Evolutionary conservation across 2,329 filamentous ascomycete genomes (phyloP), one percentile per base, ranked within the genome.

Genomic region (Gnomoniopsis smithogilvyi): DNA sequence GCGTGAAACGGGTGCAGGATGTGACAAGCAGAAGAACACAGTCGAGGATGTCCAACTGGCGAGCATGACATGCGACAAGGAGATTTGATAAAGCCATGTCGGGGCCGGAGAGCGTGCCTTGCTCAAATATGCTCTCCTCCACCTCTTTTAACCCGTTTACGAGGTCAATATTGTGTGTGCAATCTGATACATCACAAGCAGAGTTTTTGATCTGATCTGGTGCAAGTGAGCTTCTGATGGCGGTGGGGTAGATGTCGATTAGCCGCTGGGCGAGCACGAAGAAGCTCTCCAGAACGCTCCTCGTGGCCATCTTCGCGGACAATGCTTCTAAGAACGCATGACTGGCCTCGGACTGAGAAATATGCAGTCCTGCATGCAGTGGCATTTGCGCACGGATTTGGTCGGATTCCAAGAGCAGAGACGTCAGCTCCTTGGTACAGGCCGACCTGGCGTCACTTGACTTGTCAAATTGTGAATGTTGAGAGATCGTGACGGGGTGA

Each of bases 21-120:
- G 65, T 65, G 7, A 68, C 67, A 24, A 70, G 69, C 19, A 63
- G 63, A 21, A 73, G 58, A 6, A 78, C 56, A 21, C 63, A 64
- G 22, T 73, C 74, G n/a, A 76, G 64, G 4, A 75, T 63, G 51
- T 76, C 74, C 1, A 73, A 63, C 12, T 76, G 60, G 24, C 73
- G 69, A 1, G 71, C 58, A 56, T 78, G 75, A 15, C 74, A 76
- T 3, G 72, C 68, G 1, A 74, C 52, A 11, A 78, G 60, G 8
- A 76, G 65, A 26, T 72, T 70, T 12, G 76, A 64, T 14, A 78
- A 62, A 10, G 74, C 69, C 11, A 67, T 54, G 54, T 78, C 76
- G 12, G 76, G 46, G 1, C 49, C 59, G 1, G 62, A 38, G 8
- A 51, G 24, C 0, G 60, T 48, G 3, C 49, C 51, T 33, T 58